These are phyloP conservation scores for Termitomyces sp. DNA, from an alignment of 768 basidiomycete species.

Conservation along the genomic window DNA sequence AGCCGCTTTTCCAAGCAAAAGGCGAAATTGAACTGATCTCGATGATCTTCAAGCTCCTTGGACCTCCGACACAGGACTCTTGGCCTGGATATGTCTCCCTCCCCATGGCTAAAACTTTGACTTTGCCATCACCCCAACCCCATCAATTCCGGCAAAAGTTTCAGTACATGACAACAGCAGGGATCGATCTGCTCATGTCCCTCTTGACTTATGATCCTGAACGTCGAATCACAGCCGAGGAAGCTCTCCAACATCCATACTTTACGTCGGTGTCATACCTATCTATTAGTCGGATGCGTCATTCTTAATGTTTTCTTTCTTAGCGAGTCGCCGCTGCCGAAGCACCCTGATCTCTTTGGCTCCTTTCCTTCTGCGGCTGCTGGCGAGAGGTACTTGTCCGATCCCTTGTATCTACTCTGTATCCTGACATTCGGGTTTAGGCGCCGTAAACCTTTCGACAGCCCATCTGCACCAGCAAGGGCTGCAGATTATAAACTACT, in stretches of 20 bases:
- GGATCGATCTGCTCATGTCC: conserved; percentile 78
- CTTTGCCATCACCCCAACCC: conserved; percentile 68
- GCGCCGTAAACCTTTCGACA: conserved; percentile 71
- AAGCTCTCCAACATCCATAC: conserved; percentile 87
- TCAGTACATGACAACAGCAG: conserved; percentile 75
- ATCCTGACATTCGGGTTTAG: conserved; percentile 30
- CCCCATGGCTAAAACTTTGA: conserved; percentile 78
- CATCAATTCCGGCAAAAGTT: conserved; percentile 83
- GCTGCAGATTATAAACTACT: conserved; percentile 64
- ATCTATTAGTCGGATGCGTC: neutral
- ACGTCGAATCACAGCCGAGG: conserved; percentile 80
- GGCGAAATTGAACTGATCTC: conserved; percentile 88
- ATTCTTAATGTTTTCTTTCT: neutral
- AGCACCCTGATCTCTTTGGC: conserved; percentile 92
- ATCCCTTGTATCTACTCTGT: neutral
- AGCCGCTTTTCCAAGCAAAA: conserved; percentile 97
- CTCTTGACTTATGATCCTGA: conserved; percentile 89
- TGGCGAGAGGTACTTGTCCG: conserved; percentile 76
- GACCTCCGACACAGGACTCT: conserved; percentile 78
- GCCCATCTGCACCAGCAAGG: conserved; percentile 75
- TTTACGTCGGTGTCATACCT: conserved; percentile 56
- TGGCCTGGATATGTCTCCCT: conserved; percentile 85
- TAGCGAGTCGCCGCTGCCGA: conserved; percentile 92
- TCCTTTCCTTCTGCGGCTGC: conserved; percentile 96
- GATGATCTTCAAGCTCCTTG: conserved; percentile 93